These are phyloP conservation scores for Fomitopsis schrenkii DNA, from an alignment of 1,284 basidiomycete genomes.

Conservation along the genomic window DNA sequence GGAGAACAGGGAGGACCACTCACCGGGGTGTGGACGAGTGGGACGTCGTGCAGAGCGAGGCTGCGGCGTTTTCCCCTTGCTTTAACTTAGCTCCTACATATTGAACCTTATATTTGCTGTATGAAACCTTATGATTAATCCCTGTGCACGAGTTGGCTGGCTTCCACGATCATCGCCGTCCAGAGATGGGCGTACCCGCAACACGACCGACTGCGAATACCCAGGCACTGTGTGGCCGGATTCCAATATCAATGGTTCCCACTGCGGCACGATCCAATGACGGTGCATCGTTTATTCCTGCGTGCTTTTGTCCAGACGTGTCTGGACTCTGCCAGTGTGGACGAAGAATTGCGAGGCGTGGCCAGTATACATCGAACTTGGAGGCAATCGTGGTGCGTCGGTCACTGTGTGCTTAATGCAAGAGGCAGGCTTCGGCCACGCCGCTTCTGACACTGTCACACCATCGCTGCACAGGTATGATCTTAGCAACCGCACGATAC, in stretches of 20 bases:
- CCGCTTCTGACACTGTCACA: neutral
- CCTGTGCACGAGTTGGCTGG: too few species aligned
- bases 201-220: neutral
- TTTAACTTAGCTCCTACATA: too few species aligned
- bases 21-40: too few species aligned
- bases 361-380: slow-evolving; percentile 20
- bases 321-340: neutral
- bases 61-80: too few species aligned
- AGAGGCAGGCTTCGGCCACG: too few species aligned
- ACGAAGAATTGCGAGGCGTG: slow-evolving; percentile 15
- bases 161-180: too few species aligned
- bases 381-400: neutral
- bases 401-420: neutral
- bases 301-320: neutral
- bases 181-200: neutral
- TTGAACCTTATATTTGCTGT: too few species aligned
- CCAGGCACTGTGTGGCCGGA: slow-evolving; percentile 1
- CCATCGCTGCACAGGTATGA: too few species aligned
- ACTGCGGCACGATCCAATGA: neutral
- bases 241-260: neutral
- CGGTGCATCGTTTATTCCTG: neutral
- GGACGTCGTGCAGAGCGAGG: too few species aligned
- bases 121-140: too few species aligned
- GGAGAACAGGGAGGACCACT: too few species aligned
- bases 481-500: too few species aligned